These are phyloP conservation scores for Solanum aculeatissimum DNA, from an alignment of 305 asterid genomes.

Conservation along the genomic window DNA sequence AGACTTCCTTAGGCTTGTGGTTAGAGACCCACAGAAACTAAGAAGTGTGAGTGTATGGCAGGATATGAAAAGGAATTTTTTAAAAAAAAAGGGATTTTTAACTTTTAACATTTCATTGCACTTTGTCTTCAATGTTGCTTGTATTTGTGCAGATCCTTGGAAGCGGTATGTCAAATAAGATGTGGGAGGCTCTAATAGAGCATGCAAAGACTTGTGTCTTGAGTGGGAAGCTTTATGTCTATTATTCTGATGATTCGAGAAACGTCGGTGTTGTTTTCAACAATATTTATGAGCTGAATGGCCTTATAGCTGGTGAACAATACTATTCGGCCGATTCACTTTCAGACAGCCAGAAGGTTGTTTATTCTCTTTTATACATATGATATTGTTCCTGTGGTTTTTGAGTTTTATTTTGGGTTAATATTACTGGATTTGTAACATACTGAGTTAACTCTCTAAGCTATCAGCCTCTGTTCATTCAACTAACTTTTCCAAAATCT, in stretches of 20 bases:
- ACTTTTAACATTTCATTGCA: not conserved
- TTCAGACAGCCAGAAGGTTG: constrained; percentile 59
- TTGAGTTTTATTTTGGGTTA: not conserved
- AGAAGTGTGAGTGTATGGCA: constrained; percentile 47
- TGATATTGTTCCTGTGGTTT: not conserved
- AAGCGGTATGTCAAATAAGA: constrained; percentile 95
- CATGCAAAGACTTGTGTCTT: constrained; percentile 87
- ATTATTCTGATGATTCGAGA: constrained; percentile 76
- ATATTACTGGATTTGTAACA: not conserved
- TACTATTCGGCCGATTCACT: constrained; percentile 50
- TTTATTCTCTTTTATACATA: not conserved
- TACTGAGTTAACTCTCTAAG: not conserved
- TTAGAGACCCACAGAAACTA: constrained; percentile 72
- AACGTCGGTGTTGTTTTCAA: constrained; percentile 71
- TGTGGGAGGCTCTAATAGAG: constrained; percentile 96
- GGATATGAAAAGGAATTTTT: not conserved
- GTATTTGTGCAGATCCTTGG: constrained; percentile 65
- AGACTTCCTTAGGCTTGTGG: constrained; percentile 86
- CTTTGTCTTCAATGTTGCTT: not conserved
- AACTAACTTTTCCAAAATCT: not conserved
- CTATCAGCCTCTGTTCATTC: not conserved
- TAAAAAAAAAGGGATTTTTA: not conserved
- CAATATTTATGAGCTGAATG: constrained; percentile 82
- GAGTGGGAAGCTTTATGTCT: constrained; percentile 85
- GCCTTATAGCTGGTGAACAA: constrained; percentile 55